These are phyloP conservation scores for Eucommia ulmoides DNA, from an alignment of 257 asterid genomes.

Conservation along the genomic window DNA sequence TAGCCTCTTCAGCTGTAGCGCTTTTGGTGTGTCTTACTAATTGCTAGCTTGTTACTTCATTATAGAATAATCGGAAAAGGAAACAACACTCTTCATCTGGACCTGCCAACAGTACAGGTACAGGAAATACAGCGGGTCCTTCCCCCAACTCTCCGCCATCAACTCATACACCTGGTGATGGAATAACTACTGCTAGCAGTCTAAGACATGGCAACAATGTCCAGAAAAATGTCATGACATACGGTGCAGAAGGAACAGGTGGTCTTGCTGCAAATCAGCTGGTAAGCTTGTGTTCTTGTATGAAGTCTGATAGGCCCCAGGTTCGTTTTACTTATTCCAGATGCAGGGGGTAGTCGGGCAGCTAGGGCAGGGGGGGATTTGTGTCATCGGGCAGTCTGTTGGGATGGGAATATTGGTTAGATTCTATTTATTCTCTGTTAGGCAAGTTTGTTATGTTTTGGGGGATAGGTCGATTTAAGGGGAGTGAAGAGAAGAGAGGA, in stretches of 20 bases:
- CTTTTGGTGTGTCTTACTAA: neutral
- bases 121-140: conserved; percentile 36
- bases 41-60: neutral
- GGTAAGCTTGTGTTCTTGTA: too few species aligned
- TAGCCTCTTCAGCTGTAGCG: neutral
- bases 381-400: too few species aligned
- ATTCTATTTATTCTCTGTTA: too few species aligned
- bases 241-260: conserved; percentile 80
- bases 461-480: too few species aligned
- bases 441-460: too few species aligned
- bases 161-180: conserved; percentile 95
- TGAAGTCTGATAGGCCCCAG: too few species aligned
- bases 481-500: too few species aligned
- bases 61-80: conserved; percentile 2
- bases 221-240: conserved; percentile 69
- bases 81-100: conserved; percentile 9
- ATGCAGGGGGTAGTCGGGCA: too few species aligned
- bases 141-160: conserved; percentile 65
- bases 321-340: too few species aligned
- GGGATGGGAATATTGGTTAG: too few species aligned
- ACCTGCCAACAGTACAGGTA: conserved; percentile 38
- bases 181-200: conserved; percentile 65
- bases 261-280: conserved; percentile 87
- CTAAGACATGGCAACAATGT: conserved; percentile 64
- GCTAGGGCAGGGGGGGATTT: too few species aligned